These are phyloP conservation scores for Botrytis medusae DNA, from an alignment of 2,329 filamentous ascomycete species.

Conservation along the genomic window DNA sequence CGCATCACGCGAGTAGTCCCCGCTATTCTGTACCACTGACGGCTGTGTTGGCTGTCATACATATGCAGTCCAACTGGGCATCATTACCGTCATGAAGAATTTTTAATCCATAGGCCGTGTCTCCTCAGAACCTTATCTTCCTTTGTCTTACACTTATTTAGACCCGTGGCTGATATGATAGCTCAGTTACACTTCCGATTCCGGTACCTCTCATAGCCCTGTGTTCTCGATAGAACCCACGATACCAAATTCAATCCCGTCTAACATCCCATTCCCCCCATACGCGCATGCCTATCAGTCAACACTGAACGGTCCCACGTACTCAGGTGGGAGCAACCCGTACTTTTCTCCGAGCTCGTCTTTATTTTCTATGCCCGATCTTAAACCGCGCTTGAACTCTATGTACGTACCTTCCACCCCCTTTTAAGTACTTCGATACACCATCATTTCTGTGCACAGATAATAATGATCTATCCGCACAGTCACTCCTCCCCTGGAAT, in stretches of 20 bases:
- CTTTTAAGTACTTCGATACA: conserved; percentile 28
- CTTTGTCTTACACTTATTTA: conserved; percentile 35
- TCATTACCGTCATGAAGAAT: conserved; percentile 28
- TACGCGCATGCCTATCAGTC: conserved; percentile 38
- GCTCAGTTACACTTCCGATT: conserved; percentile 39
- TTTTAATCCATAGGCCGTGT: conserved; percentile 23
- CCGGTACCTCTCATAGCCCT: conserved; percentile 39
- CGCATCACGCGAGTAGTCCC: conserved; percentile 38
- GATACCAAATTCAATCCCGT: conserved; percentile 35
- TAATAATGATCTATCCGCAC: conserved; percentile 36
- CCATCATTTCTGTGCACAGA: conserved; percentile 29
- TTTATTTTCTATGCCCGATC: conserved; percentile 40
- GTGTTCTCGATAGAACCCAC: conserved; percentile 39
- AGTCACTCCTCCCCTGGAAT: conserved; percentile 38
- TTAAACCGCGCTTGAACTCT: conserved; percentile 39
- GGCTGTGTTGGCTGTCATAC: conserved; percentile 38
- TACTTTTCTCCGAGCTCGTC: conserved; percentile 37
- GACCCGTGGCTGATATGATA: conserved; percentile 38
- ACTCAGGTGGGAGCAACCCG: conserved; percentile 35
- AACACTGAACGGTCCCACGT: conserved; percentile 37
- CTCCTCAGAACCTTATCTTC: conserved; percentile 33
- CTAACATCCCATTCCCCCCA: conserved; percentile 36
- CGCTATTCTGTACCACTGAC: conserved; percentile 32
- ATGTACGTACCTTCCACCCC: conserved; percentile 35
- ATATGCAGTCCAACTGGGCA: conserved; percentile 35